Evolutionary conservation across 2,329 filamentous ascomycete species (phyloP), one percentile per base, ranked within the genome.

Genomic region (Verticillium albo-atrum): DNA sequence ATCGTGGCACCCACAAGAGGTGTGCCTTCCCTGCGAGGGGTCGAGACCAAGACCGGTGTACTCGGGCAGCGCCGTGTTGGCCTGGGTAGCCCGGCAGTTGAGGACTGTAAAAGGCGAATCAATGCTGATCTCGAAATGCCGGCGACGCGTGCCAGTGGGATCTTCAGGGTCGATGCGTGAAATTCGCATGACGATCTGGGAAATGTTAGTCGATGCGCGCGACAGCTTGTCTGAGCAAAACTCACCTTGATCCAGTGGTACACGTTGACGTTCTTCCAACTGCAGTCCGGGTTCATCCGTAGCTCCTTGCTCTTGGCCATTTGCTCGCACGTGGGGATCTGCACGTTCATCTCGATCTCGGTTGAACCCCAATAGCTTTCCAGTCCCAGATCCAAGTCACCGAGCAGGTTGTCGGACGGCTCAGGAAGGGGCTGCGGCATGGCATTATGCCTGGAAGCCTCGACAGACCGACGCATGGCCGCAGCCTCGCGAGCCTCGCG

Each of bases 121-220:
- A 67, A 97, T 97, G 65, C 92, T 96, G 68, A 97, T 97, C 73
- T 97, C 93, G 66, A 96, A 97, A 71, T 97, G 93, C 34, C 92
- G 85, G 63, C 92, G 86, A 70, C 93, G 93, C 63, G 79, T 82
- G 35, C 82, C 82, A 1, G 79, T 80, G 0, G 92, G 87, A 67
- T 96, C 90, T 12, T 88, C 86, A 42, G 88, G 84, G 67, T 97
- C 93, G 15, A 89, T 79, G 67, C 91, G 92, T 30, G 92, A 97
- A 54, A 97, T 88, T 57, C 93, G 89, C 86, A 97, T 91, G 62
- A 97, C 92, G 69, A 97, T 92, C 91, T 94, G 6, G 25, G 32
- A 26, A 26, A 52, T 35, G 34, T 20, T 30, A 59, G 25, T 63
- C 2, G 42, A 25, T 14, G 42, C 4, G 20, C 20, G n/a, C 10